Conservation (phyloP, 2,329 filamentous ascomycete genomes). For the Monilinia fructigena region DNA sequence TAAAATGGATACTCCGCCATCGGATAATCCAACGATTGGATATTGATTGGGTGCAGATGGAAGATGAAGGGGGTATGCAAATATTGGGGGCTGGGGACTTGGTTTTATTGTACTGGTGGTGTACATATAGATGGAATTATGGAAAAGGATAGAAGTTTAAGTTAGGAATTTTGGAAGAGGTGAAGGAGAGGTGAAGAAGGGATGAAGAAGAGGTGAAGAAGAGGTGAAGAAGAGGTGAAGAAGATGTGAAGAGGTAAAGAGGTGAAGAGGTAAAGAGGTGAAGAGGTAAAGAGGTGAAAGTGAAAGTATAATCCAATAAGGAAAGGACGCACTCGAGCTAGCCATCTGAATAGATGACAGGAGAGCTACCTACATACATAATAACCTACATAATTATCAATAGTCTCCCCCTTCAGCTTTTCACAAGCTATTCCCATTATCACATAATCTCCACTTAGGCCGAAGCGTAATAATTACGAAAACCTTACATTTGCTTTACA, state of each 20-base stretch:
- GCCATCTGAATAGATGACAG: no score
- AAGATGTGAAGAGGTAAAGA: no score
- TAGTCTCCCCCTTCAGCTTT: no score
- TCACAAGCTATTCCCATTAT: not conserved
- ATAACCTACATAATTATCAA: no score
- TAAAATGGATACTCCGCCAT: constrained; percentile 12
- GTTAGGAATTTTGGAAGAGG: not conserved
- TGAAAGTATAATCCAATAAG: not conserved
- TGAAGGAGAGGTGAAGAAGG: no score
- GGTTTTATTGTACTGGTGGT: not conserved
- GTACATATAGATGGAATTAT: not conserved
- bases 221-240: not conserved
- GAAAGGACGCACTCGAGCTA: not conserved
- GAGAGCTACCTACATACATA: no score
- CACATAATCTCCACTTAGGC: constrained; percentile 5
- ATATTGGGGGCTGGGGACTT: constrained; percentile 17
- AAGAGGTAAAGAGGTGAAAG: no score
- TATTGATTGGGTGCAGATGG: constrained; percentile 6
- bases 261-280: no score
- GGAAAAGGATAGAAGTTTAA: not conserved
- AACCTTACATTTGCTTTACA: not conserved
- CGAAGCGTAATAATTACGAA: constrained; percentile 5
- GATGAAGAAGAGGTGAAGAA: no score
- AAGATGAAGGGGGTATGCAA: not conserved
- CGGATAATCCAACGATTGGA: constrained; percentile 18